Conservation (phyloP, 495 filamentous ascomycete species). For the Chaetomium cochliodes region DNA sequence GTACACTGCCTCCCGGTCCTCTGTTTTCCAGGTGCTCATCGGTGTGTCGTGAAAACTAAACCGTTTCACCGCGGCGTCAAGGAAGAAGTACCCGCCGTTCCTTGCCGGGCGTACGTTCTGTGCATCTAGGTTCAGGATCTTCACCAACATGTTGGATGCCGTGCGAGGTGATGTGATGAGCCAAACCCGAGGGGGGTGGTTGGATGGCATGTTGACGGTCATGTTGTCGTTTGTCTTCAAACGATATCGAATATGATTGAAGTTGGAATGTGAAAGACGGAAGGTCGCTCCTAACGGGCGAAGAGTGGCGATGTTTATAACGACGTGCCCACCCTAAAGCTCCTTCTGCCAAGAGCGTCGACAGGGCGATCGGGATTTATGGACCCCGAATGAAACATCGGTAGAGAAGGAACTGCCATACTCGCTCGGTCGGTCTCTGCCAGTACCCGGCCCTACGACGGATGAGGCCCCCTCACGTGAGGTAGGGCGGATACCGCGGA, state of each 20-base stretch:
- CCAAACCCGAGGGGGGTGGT: neutral
- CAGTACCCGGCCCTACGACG: neutral
- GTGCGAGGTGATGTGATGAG: conserved; percentile 11
- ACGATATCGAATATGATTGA: neutral
- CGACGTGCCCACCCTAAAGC: neutral
- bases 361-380: neutral
- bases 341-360: neutral
- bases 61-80: neutral
- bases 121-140: conserved; percentile 14
- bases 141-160: conserved; percentile 15
- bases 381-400: neutral
- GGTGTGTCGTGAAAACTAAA: neutral
- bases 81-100: conserved; percentile 17
- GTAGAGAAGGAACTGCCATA: neutral
- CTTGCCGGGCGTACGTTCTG: conserved; percentile 11
- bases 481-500: neutral
- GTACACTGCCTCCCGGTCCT: neutral
- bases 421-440: neutral
- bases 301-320: neutral
- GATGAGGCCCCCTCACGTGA: neutral
- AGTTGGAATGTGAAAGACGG: no score
- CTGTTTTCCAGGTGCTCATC: conserved; percentile 5
- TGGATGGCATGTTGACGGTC: neutral
- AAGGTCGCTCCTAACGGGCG: no score
- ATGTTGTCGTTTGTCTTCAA: neutral